Conservation (phyloP, 2,329 filamentous ascomycete genomes). For the Remersonia thermophila region DNA sequence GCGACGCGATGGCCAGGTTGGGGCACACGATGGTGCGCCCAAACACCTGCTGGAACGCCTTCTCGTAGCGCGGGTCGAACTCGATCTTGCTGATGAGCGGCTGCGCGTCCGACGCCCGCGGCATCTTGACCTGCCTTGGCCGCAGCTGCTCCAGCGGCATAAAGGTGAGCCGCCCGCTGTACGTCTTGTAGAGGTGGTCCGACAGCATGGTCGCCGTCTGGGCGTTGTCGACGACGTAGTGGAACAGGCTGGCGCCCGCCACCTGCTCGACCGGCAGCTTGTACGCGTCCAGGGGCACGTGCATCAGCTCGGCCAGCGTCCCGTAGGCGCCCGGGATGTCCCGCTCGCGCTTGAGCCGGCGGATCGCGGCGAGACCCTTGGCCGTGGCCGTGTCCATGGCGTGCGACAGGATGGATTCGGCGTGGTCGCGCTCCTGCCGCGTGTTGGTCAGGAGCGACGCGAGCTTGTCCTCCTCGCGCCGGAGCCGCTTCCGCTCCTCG, state of each 20-base stretch:
- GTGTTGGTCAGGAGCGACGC: constrained; percentile 65
- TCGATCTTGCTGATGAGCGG: constrained; percentile 75
- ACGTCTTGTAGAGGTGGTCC: constrained; percentile 65
- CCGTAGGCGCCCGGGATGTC: constrained; percentile 82
- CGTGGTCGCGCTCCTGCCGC: constrained; percentile 61
- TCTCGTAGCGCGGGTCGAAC: constrained; percentile 65
- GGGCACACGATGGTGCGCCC: constrained; percentile 91
- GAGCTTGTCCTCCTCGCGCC: constrained; percentile 80
- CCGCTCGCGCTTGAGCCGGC: constrained; percentile 66
- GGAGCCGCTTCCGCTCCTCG: constrained; percentile 78
- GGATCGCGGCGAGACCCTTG: constrained; percentile 74
- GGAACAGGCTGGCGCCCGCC: constrained; percentile 83
- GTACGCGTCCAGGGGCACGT: constrained; percentile 66
- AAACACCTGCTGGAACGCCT: constrained; percentile 88
- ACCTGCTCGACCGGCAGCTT: constrained; percentile 85
- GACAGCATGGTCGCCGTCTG: constrained; percentile 74
- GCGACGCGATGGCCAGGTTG: constrained; percentile 71
- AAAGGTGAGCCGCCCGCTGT: constrained; percentile 80
- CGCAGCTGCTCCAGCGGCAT: constrained; percentile 81
- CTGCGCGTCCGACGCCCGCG: constrained; percentile 75
- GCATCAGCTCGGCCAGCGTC: constrained; percentile 83
- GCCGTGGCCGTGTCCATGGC: constrained; percentile 86
- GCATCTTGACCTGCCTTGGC: constrained; percentile 60
- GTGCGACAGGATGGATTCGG: constrained; percentile 65
- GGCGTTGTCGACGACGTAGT: constrained; percentile 90